Conservation (phyloP, 1,284 basidiomycete species). For the Leccinum subfulvum region DNA sequence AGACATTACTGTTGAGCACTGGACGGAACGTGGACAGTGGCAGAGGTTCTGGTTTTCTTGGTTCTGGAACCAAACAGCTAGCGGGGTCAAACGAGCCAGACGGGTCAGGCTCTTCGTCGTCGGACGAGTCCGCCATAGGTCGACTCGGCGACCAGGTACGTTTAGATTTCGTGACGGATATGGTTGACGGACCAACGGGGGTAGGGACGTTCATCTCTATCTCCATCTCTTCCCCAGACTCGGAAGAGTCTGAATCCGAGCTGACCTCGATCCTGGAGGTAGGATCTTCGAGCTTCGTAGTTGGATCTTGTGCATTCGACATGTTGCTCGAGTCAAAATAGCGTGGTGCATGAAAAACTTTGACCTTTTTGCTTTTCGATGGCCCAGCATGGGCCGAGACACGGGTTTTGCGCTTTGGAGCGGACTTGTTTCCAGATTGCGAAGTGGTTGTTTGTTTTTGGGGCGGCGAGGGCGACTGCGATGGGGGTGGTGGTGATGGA, state of each 20-base stretch:
- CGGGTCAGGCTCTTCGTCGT: conserved; percentile 34
- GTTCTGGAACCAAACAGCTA: neutral
- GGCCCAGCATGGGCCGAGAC: neutral
- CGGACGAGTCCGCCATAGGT: conserved; percentile 49
- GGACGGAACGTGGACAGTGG: conserved; percentile 26
- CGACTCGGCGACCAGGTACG: conserved; percentile 56
- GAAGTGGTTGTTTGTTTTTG: neutral
- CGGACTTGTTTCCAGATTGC: conserved; percentile 3
- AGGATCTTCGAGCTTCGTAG: conserved; percentile 24
- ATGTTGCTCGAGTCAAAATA: conserved; percentile 38
- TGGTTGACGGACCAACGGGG: conserved; percentile 6
- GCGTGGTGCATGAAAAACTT: conserved; percentile 19
- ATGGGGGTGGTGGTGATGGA: conserved; percentile 9
- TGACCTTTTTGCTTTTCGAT: conserved; percentile 25
- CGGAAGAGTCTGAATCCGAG: conserved; percentile 31
- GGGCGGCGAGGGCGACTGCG: conserved; percentile 9
- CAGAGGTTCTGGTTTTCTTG: conserved; percentile 1
- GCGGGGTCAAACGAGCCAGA: neutral
- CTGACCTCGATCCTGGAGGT: conserved; percentile 34
- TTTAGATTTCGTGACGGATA: conserved; percentile 18
- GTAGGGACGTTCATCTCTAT: conserved; percentile 13
- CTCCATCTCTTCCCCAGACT: conserved; percentile 29
- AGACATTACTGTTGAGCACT: conserved; percentile 14
- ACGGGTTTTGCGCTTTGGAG: conserved; percentile 25
- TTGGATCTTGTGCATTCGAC: conserved; percentile 38